Percentiles rank a stretch among this genome's conserved stretches.
Conservation (phyloP, 495 filamentous ascomycete genomes). For the Aspergillus nidulans region DNA sequence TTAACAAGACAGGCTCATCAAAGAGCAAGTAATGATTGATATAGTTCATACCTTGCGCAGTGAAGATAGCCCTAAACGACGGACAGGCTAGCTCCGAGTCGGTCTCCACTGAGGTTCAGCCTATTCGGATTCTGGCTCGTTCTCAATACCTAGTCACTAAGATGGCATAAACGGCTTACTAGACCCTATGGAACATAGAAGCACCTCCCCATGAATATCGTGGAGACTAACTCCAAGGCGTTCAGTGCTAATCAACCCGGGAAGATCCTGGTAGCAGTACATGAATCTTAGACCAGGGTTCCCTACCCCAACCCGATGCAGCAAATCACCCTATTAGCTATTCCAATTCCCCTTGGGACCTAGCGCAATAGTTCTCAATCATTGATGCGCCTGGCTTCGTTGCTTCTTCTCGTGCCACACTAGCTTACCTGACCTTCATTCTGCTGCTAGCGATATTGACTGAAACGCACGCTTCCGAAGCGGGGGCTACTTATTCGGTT, state of each 20-base stretch:
- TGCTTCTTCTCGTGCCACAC: conserved; percentile 8
- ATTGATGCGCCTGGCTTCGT: neutral
- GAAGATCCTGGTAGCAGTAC: neutral
- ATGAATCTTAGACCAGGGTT: neutral
- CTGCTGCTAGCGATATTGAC: neutral
- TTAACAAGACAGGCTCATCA: neutral
- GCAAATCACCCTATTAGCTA: neutral
- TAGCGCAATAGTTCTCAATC: neutral
- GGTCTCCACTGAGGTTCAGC: too few relatives aligned
- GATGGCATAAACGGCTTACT: neutral
- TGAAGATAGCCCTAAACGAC: too few relatives aligned
- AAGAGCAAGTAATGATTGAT: neutral
- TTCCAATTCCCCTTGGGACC: neutral
- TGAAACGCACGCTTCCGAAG: neutral
- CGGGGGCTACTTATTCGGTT: neutral
- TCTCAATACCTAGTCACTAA: too few relatives aligned
- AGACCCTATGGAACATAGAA: too few relatives aligned
- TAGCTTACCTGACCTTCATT: neutral
- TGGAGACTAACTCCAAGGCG: neutral
- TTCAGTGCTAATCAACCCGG: neutral
- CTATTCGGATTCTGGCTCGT: too few relatives aligned
- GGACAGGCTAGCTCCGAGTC: too few relatives aligned
- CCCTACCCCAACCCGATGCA: neutral
- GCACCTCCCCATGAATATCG: neutral
- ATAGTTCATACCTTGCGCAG: too few relatives aligned